Percentiles rank a stretch among this genome's conserved stretches.
phyloP scores from a whole-genome alignment of 345 rosid genomes.

The Carallia pectinifolia region DNA sequence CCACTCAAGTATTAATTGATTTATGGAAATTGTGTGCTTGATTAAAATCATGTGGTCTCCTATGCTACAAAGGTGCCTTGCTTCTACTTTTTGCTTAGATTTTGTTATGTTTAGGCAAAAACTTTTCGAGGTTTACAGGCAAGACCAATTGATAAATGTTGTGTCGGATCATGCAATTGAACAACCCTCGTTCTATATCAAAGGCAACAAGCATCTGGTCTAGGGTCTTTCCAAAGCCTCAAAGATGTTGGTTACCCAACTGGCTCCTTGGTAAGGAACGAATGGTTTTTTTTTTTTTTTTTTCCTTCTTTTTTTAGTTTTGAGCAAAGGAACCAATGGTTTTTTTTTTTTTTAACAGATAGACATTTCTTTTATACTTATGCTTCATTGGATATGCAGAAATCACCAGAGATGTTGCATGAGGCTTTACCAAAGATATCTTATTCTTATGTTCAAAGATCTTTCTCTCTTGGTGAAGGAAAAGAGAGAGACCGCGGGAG shows the following conservation, averaged over 20 bases:
- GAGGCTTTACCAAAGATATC: slow-evolving; percentile 92
- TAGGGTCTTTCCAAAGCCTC: slow-evolving; percentile 75
- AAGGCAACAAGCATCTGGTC: slow-evolving; percentile 58
- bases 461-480: too few relatives aligned
- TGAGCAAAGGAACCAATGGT: neutral
- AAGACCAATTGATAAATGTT: slow-evolving; percentile 70
- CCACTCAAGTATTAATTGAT: neutral
- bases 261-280: slow-evolving; percentile 76
- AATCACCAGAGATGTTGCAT: slow-evolving; percentile 75
- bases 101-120: slow-evolving; percentile 42
- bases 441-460: neutral
- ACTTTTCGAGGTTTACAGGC: slow-evolving; percentile 62
- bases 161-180: slow-evolving; percentile 60
- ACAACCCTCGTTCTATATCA: slow-evolving; percentile 34
- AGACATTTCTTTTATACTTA: neutral
- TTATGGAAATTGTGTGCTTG: neutral
- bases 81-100: slow-evolving; percentile 14
- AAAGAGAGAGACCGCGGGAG: too few relatives aligned
- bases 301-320: too few relatives aligned
- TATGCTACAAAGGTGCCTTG: neutral
- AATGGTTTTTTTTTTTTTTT: neutral
- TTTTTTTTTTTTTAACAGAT: neutral
- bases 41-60: slow-evolving; percentile 4
- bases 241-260: slow-evolving; percentile 95
- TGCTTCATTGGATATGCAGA: slow-evolving; percentile 47